Evolutionary conservation across 2,329 filamentous ascomycete species (phyloP), one percentile per base, ranked within the genome.

Genomic region (Phaeophleospora eucalypticola): DNA sequence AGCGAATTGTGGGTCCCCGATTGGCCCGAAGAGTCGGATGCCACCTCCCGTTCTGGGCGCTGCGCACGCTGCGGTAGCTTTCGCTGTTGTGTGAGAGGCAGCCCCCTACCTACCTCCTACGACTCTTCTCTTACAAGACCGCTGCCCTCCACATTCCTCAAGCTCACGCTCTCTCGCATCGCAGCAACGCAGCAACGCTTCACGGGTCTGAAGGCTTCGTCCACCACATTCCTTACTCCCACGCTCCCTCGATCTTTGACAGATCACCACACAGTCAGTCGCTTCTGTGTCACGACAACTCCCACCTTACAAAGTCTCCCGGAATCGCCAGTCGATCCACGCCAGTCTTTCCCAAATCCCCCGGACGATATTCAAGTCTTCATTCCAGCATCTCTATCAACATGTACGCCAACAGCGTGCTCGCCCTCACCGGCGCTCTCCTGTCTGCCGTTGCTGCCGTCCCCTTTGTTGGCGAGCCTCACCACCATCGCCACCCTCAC

Each of bases 331-430:
- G 53, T 46, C 51, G 47, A 53, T 51, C 46, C 36, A 44, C 43
- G 27, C 24, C 39, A 46, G 44, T 51, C 47, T 21, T 46, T 57
- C 42, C 40, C 34, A 34, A 45, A 41, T 37, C 47, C 41, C 38
- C 39, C 51, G 38, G 45, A 53, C 51, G 45, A 49, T 41, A 39
- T 40, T 35, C 32, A 36, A 24, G 21, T 45, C 17, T 4, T 15
- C 35, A 46, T 33, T 7, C 34, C 39, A 33, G 29, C 35, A 19
- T 36, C 49, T 45, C 36, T 35, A 33, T 50, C 49, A 48, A 41
- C 24, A 65, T 65, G 62, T 60, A 56, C 48, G 45, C 61, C 59
- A 63, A 59, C 52, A 60, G 40, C 45, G 39, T 63, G 41, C 45
- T 63, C 56, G 58, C 59, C 53, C 45, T 54, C n/a, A 48, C 57